Evolutionary conservation across 1,284 basidiomycete genomes (phyloP), one percentile per base, ranked within the genome.

Genomic region (Leccinum subatratum): DNA sequence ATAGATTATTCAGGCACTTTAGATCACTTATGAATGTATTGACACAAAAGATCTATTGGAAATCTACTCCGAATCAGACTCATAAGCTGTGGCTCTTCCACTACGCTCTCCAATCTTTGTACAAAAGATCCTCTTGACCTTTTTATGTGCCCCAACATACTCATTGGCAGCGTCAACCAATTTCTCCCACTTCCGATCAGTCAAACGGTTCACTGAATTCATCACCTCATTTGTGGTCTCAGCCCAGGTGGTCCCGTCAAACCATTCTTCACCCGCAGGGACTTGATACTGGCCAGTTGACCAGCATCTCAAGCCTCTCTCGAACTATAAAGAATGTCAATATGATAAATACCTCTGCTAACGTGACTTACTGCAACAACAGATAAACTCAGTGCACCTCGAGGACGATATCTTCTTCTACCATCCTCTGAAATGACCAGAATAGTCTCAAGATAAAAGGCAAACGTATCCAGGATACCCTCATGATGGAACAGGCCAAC

Each of bases 241-340:
- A 8, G 28, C 5, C 18, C 57, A 58, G 28, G 57, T 58, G 28
- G 14, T 32, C 28, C 25, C 57, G 20, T 58, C 28, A 58, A 58
- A 58, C 57, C 57, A 58, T 16, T 58, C 57, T 32, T 58, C 57
- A 11, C 57, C 57, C 18, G 30, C 25, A 58, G 57, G 57, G n/a
- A 58, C 18, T 25, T 58, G 6, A 30, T 58, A 58, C 18, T 58
- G 25, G 25, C 56, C 56, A 30, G 56, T 58, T 30, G 28, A 28
- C 56, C 56, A 58, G 57, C 57, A 58, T 58, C 57, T 58, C 57
- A 58, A 18, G 28, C 57, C 57, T 58, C 28, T 58, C 57, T 58
- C 28, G 28, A 58, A 58, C 57, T 58, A n/a, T 20, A 58, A 58
- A n/a, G 37, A 30, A 58, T n/a, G 18, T 56, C 22, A 56, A 22